These are phyloP conservation scores for Euphorbia pulcherrima DNA, from an alignment of 345 rosid genomes.

Conservation along the genomic window DNA sequence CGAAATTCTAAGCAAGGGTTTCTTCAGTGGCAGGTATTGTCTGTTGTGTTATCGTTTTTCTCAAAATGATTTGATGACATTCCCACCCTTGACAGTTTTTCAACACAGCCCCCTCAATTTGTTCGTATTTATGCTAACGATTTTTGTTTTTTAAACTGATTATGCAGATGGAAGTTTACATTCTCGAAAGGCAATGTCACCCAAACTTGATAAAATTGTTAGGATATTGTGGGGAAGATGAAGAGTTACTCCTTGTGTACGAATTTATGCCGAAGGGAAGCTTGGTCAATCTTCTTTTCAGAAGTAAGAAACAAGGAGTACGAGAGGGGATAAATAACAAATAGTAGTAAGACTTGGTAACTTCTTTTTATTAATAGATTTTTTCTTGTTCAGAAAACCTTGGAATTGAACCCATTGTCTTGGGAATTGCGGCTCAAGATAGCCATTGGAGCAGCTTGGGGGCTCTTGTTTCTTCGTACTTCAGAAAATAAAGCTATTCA, in stretches of 20 bases:
- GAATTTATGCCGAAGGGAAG: constrained; percentile 82
- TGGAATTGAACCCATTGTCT: constrained; percentile 52
- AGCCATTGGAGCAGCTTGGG: constrained; percentile 73
- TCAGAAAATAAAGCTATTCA: constrained; percentile 68
- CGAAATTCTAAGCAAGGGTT: constrained; percentile 66
- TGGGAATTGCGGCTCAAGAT: constrained; percentile 77
- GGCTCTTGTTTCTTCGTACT: constrained; percentile 64
- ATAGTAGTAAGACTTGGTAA: background rate
- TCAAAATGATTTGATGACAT: no score
- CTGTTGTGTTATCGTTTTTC: no score
- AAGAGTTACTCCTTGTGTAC: constrained; percentile 71
- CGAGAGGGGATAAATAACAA: background rate
- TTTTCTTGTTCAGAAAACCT: constrained; percentile 36
- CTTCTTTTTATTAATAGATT: background rate
- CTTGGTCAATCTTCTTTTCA: constrained; percentile 62
- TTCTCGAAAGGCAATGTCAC: constrained; percentile 74
- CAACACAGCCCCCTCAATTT: no score
- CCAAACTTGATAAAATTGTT: constrained; percentile 73
- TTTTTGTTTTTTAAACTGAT: constrained; percentile 5
- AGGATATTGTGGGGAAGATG: constrained; percentile 81
- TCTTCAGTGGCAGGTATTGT: constrained; percentile 76
- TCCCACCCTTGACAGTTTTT: no score
- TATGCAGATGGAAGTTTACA: constrained; percentile 75
- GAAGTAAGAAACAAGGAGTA: background rate
- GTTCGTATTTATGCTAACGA: constrained; percentile 1